Percentiles rank a stretch among this genome's conserved stretches.
Evolutionary conservation across 2,329 filamentous ascomycete genomes (phyloP).

Genomic region (Epichloe typhina): DNA sequence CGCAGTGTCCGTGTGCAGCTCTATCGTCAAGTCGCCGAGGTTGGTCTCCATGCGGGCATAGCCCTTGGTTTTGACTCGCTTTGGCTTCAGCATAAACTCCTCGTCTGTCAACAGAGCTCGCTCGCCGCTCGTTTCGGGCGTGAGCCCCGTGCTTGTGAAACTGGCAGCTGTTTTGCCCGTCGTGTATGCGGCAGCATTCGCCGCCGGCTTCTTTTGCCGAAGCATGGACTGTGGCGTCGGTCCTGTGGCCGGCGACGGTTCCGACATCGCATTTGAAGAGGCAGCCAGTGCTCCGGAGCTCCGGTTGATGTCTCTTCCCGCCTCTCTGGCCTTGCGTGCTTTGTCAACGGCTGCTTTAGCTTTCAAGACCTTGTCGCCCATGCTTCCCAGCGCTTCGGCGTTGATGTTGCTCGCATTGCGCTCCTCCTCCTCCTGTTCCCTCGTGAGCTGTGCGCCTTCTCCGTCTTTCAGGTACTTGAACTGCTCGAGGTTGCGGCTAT

Average conservation of each 20-base stretch:
- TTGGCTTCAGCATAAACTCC: conserved; percentile 90
- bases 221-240: conserved; percentile 24
- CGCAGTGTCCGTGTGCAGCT: conserved; percentile 81
- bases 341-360: conserved; percentile 91
- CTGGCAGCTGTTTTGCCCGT: conserved; percentile 85
- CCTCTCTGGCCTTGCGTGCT: conserved; percentile 61
- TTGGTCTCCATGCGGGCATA: conserved; percentile 86
- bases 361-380: conserved; percentile 69
- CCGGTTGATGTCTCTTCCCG: conserved; percentile 44
- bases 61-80: conserved; percentile 76
- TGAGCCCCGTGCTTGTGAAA: conserved; percentile 89
- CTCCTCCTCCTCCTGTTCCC: conserved; percentile 52
- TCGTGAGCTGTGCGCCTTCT: conserved; percentile 50
- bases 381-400: conserved; percentile 61
- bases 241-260: conserved; percentile 1
- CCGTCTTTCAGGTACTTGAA: conserved; percentile 89
- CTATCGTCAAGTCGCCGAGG: conserved; percentile 71
- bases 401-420: conserved; percentile 61
- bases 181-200: conserved; percentile 83
- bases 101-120: conserved; percentile 81
- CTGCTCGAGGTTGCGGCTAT: conserved; percentile 65
- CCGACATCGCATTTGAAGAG: conserved; percentile 12
- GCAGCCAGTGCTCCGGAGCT: conserved; percentile 31
- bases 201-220: conserved; percentile 48
- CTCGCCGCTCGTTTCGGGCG: conserved; percentile 79